Evolutionary conservation across 495 filamentous ascomycete species (phyloP), one percentile per base, ranked within the genome.

Genomic region (Pseudevernia furfuracea): DNA sequence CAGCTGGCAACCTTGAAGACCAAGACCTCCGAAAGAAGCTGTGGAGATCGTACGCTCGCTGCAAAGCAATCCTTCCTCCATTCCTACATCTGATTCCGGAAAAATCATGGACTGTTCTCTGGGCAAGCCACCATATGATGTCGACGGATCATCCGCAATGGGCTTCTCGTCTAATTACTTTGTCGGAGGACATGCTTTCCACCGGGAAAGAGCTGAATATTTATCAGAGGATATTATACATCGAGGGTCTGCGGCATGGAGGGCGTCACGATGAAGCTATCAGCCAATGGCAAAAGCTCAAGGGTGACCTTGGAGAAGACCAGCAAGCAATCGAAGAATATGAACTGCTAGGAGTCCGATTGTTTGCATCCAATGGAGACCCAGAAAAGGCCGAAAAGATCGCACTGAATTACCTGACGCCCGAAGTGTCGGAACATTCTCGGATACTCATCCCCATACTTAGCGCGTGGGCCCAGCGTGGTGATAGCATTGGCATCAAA

Each of bases 361-460:
- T 93, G 74, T 86, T 84, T 69, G 79, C 82, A 41, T 76, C 81
- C 9, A 75, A 75, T 28, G 84, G 80, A 9, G 80, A 91, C 59
- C 76, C 83, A 23, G 81, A 86, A 63, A 81, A 83, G 65, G 89
- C 89, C 17, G 78, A 86, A 59, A 76, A 84, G 55, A 83, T 87
- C 64, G 84, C 84, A 19, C 74, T 83, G 53, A 83, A 76, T 6
- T 81, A 89, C 43, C 72, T 89, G 21, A 71, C 77, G 17, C 82
- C 79, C 21, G 74, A 80, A 25, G 71, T 76, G 58, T 76, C 77
- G 10, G 67, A 69, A 12, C 73, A 86, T 59, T 76, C 82, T 41
- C 81, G 87, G 36, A 82, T 86, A 19, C 74, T 91, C 34, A 77
- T 90, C 28, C 88, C 86, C n/a, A 76, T 91, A 39, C 86, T 90